These are phyloP conservation scores for Phytophthora citricola DNA, from an alignment of 352 stramenopile species.

Conservation along the genomic window DNA sequence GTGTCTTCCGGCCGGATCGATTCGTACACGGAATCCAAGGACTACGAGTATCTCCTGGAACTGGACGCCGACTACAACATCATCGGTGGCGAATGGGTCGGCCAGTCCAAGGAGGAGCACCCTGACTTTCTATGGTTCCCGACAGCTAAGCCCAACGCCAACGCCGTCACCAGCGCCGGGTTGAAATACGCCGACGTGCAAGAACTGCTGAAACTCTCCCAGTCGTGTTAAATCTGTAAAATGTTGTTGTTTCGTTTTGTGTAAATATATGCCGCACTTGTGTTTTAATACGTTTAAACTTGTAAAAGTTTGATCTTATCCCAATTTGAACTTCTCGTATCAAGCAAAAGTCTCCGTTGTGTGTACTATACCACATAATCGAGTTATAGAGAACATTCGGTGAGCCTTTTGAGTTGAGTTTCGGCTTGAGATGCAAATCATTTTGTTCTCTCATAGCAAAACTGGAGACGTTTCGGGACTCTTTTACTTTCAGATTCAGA, in stretches of 20 bases:
- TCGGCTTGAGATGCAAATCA: too few relatives aligned
- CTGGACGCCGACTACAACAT: constrained; percentile 42
- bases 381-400: too few relatives aligned
- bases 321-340: neutral
- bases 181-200: constrained; percentile 39
- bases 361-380: too few relatives aligned
- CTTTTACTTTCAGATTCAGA: too few relatives aligned
- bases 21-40: constrained; percentile 21
- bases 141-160: constrained; percentile 26
- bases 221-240: too few relatives aligned
- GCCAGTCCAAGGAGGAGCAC: constrained; percentile 34
- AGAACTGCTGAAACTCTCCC: constrained; percentile 27
- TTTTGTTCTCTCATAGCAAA: too few relatives aligned
- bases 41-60: constrained; percentile 52
- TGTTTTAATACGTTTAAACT: constrained; percentile 1
- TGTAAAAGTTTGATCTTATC: constrained; percentile 12
- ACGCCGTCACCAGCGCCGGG: constrained; percentile 28
- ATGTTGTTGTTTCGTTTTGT: constrained; percentile 34
- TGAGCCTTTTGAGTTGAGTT: too few relatives aligned
- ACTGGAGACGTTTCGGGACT: too few relatives aligned
- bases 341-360: neutral
- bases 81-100: constrained; percentile 47
- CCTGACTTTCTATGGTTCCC: constrained; percentile 48
- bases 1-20: constrained; percentile 31
- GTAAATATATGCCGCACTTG: constrained; percentile 16